A percentile compares a stretch with the other conserved stretches of the same genome.
Evolutionary conservation across 495 filamentous ascomycete genomes (phyloP).

Genomic region (Neurospora sp.): DNA sequence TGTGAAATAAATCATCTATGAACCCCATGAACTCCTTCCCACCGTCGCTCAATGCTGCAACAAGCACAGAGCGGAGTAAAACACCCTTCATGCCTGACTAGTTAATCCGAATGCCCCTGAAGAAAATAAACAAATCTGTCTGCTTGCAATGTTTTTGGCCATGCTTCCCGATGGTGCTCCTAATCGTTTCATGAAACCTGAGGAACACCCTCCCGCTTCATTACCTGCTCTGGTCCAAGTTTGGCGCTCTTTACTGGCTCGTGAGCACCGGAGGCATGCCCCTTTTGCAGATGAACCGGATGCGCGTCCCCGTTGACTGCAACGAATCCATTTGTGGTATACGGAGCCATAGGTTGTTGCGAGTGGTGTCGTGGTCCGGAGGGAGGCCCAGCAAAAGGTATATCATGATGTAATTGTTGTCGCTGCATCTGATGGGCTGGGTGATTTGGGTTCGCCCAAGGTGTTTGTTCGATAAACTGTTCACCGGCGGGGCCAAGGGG

Average conservation of each 20-base stretch:
- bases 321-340: slow-evolving; percentile 14
- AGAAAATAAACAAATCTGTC: background rate
- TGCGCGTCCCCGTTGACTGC: slow-evolving; percentile 17
- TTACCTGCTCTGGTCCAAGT: slow-evolving; percentile 7
- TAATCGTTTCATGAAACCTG: slow-evolving; percentile 13
- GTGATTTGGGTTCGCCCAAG: slow-evolving; percentile 84
- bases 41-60: background rate
- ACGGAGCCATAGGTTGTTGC: slow-evolving; percentile 20
- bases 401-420: slow-evolving; percentile 25
- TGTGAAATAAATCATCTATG: background rate
- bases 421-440: slow-evolving; percentile 52
- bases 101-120: background rate
- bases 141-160: background rate
- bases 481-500: slow-evolving; percentile 58
- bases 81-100: background rate
- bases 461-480: slow-evolving; percentile 70
- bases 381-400: slow-evolving; percentile 15
- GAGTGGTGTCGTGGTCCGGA: slow-evolving; percentile 22
- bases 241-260: slow-evolving; percentile 14
- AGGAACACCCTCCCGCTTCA: slow-evolving; percentile 17
- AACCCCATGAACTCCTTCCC: background rate
- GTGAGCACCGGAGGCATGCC: slow-evolving; percentile 6
- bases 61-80: background rate
- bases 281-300: slow-evolving; percentile 13
- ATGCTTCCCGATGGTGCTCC: background rate